Evolutionary conservation across 352 stramenopile species (phyloP).

Genomic region (Phytophthora cajani): DNA sequence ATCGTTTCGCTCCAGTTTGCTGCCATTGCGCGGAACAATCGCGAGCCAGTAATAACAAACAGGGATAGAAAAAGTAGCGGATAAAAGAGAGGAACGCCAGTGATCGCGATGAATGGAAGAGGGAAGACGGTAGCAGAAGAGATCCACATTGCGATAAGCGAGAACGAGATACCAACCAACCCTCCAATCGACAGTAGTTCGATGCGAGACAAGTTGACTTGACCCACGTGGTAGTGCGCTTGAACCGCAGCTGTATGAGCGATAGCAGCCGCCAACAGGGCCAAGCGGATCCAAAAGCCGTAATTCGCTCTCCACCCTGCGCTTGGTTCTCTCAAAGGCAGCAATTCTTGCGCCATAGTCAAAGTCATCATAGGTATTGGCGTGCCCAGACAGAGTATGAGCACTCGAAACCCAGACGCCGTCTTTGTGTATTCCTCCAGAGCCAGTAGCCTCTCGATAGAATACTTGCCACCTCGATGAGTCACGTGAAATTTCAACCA

Average conservation of each 20-base stretch:
- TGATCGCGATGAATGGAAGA: conserved; percentile 1
- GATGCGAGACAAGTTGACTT: not conserved
- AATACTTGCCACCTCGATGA: conserved; percentile 2
- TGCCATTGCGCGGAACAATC: not conserved
- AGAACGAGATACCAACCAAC: not conserved
- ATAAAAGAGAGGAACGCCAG: conserved; percentile 1
- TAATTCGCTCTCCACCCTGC: conserved; percentile 8
- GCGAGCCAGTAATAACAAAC: not conserved
- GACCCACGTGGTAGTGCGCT: conserved; percentile 5
- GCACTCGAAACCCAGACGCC: not conserved
- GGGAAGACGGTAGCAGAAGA: not conserved
- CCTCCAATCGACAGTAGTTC: not conserved
- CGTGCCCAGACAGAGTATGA: conserved; percentile 9
- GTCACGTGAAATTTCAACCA: not conserved
- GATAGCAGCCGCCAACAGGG: not conserved
- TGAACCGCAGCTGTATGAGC: conserved; percentile 1
- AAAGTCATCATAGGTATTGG: conserved; percentile 8
- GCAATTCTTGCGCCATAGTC: conserved; percentile 1
- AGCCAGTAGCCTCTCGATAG: not conserved
- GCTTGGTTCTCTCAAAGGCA: conserved; percentile 6
- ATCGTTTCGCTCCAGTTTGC: not conserved
- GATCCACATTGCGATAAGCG: not conserved
- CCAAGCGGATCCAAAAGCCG: conserved; percentile 11
- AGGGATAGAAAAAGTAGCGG: not conserved
- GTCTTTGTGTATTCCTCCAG: conserved; percentile 1